Percentiles rank a stretch among this genome's conserved stretches.
These are phyloP conservation scores for Gamarada debralockiae DNA, from an alignment of 495 filamentous ascomycete species.

Conservation along the genomic window DNA sequence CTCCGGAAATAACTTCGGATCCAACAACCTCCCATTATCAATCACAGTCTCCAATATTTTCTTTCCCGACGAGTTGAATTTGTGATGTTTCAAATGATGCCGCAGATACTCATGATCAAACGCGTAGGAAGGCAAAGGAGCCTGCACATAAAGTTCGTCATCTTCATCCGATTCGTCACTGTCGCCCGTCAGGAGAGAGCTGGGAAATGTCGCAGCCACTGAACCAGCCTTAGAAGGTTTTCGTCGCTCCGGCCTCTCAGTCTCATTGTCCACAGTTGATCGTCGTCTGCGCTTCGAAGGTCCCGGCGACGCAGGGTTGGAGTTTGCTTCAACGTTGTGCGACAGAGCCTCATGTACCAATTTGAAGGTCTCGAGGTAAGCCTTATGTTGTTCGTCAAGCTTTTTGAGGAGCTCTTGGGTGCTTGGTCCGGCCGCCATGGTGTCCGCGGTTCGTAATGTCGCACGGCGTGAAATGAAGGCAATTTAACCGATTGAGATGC, in stretches of 20 bases:
- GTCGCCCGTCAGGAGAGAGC: constrained; percentile 25
- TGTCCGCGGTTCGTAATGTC: neutral
- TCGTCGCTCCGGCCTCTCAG: neutral
- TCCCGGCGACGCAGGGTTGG: neutral
- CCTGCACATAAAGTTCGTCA: constrained; percentile 28
- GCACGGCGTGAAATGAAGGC: neutral
- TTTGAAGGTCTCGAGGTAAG: constrained; percentile 32
- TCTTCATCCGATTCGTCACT: constrained; percentile 28
- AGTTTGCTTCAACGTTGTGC: neutral
- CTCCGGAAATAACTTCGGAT: constrained; percentile 30
- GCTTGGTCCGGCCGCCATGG: neutral
- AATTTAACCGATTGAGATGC: neutral
- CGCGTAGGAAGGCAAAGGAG: constrained; percentile 19
- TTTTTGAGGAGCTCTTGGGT: constrained; percentile 32
- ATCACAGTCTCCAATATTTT: constrained; percentile 33
- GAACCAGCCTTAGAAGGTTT: constrained; percentile 1
- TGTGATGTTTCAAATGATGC: no score
- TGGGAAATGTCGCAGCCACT: constrained; percentile 1
- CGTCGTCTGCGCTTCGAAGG: constrained; percentile 1
- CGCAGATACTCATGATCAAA: constrained; percentile 33
- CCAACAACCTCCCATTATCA: constrained; percentile 30
- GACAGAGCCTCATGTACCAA: constrained; percentile 29
- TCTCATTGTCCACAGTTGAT: constrained; percentile 6
- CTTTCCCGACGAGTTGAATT: constrained; percentile 28
- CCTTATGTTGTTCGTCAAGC: constrained; percentile 32